These are phyloP conservation scores for Macrophomina tecta DNA, from an alignment of 2,329 filamentous ascomycete species.

Conservation along the genomic window DNA sequence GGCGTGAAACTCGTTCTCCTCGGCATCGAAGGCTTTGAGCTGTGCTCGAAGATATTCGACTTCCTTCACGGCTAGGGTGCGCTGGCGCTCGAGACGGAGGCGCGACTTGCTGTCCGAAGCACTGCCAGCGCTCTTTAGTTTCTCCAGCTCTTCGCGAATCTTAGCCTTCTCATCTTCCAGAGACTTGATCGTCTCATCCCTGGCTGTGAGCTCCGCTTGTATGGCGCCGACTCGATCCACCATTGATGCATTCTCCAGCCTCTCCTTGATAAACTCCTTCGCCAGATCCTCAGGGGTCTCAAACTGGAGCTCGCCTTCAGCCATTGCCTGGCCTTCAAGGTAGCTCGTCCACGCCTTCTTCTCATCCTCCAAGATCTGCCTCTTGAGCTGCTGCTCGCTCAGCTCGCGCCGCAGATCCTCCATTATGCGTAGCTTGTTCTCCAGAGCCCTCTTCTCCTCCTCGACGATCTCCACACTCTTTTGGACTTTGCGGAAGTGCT, in stretches of 20 bases:
- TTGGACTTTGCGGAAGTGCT: slow-evolving; percentile 78
- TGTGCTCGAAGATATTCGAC: slow-evolving; percentile 93
- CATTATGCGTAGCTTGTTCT: slow-evolving; percentile 77
- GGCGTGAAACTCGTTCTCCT: slow-evolving; percentile 85
- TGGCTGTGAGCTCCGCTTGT: slow-evolving; percentile 78
- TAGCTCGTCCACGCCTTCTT: slow-evolving; percentile 85
- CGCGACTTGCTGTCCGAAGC: slow-evolving; percentile 70
- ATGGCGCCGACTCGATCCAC: slow-evolving; percentile 79
- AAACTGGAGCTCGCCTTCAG: slow-evolving; percentile 72
- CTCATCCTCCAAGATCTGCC: slow-evolving; percentile 88
- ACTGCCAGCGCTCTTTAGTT: slow-evolving; percentile 59
- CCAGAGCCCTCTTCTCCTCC: slow-evolving; percentile 87
- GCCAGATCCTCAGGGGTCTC: slow-evolving; percentile 88
- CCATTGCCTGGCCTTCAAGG: slow-evolving; percentile 70
- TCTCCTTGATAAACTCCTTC: slow-evolving; percentile 80
- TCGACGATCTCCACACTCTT: slow-evolving; percentile 93
- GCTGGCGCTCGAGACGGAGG: slow-evolving; percentile 82
- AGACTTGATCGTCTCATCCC: slow-evolving; percentile 74
- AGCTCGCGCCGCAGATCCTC: slow-evolving; percentile 77
- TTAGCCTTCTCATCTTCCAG: slow-evolving; percentile 73
- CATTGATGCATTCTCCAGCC: slow-evolving; percentile 79
- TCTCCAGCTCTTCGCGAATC: slow-evolving; percentile 73
- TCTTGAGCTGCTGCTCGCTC: slow-evolving; percentile 78
- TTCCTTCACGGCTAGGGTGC: slow-evolving; percentile 84
- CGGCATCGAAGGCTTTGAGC: slow-evolving; percentile 81